Percentiles rank a stretch among this genome's conserved stretches.
Conservation (phyloP, 83 land plant species). For the Picea mariana region DNA sequence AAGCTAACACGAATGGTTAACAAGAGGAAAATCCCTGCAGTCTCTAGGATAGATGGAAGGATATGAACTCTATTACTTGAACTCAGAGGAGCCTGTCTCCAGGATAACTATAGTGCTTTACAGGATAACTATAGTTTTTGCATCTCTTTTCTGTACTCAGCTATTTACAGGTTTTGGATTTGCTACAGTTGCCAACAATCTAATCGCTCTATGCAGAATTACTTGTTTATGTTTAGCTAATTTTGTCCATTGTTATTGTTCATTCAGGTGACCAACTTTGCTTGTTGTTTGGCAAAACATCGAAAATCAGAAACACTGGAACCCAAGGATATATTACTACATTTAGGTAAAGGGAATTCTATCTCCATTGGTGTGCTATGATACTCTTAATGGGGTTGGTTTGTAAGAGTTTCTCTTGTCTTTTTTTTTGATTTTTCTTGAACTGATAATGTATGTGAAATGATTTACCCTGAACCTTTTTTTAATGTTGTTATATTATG, state of each 20-base stretch:
- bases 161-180: background rate
- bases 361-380: too few species aligned
- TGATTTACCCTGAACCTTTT: background rate
- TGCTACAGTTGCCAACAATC: background rate
- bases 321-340: slow-evolving; percentile 74
- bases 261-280: slow-evolving; percentile 63
- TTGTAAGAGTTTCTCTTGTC: background rate
- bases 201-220: background rate
- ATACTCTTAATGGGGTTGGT: background rate
- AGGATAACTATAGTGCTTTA: background rate
- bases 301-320: slow-evolving; percentile 62
- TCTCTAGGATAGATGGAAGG: too few species aligned
- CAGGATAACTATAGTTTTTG: background rate
- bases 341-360: slow-evolving; percentile 47
- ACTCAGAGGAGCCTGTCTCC: background rate
- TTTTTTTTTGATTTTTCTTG: background rate
- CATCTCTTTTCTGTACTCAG: background rate
- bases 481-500: background rate
- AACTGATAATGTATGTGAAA: background rate
- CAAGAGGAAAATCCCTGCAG: too few species aligned
- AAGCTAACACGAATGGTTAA: too few species aligned
- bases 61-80: background rate
- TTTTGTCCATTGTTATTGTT: background rate
- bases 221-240: background rate
- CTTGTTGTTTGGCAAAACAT: slow-evolving; percentile 79